Base-by-base conservation (phyloP, 2,329 filamentous ascomycete species). In the Calonectria hongkongensis region DNA sequence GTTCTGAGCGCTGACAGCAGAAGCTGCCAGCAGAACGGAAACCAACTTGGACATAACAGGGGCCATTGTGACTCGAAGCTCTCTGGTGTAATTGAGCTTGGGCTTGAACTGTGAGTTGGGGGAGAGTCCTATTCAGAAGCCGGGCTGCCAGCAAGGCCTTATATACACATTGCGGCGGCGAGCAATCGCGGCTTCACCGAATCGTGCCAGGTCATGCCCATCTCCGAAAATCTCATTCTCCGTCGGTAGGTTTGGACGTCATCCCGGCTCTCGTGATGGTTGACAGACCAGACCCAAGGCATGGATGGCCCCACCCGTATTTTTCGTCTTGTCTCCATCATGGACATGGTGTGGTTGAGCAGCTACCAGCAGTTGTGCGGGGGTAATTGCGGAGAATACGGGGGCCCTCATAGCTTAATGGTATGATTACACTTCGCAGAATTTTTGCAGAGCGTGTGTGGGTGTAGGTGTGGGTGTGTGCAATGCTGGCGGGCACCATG, bases 11-110 rank as follows among this genome's bases (percentile, higher is more conserved):
- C 70, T 76, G 63, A 74, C 81, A 33, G 74, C 54, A n/a, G 78
- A 74, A 47, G 80, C 75, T 58, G 81, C 76, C 73, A 83, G 62
- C n/a, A 83, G 78, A 74, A 81, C 76, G n/a, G 82, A 81, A 41
- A 84, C 71, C 60, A 95, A 66, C 41, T 79, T 60, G 56, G 77
- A 79, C 67, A 70, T 71, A 71, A 79, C 68, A 47, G 68, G 56
- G 58, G 77, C 76, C 77, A 79, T 79, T 73, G 56, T 76, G 43
- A 70, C 27, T 68, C 67, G 60, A 13, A 16, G 60, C 69, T 68
- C 64, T 60, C 30, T 33, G 60, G 60, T 56, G 54, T 51, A 60
- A n/a, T 50, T 71, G 69, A 56, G 64, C 47, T 47, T 48, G 30
- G 36, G 65, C 70, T 68, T 62, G 48, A 68, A 48, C 70, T 62